Conservation (phyloP, 768 basidiomycete species). For the Tubosaeta sp. region DNA sequence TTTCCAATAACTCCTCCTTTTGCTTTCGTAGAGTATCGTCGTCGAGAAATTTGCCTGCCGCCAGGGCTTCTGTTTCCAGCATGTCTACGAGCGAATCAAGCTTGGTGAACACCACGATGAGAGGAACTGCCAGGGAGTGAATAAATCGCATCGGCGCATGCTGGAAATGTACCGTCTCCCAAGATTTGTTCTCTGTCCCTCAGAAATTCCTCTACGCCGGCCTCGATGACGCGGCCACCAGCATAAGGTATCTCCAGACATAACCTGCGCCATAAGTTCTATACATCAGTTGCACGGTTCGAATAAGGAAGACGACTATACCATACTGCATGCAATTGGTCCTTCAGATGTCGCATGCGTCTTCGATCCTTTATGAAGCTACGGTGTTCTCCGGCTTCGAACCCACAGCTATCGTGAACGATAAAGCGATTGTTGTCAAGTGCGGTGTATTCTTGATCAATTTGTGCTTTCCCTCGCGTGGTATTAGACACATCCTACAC, state of each 20-base stretch:
- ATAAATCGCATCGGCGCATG: not conserved
- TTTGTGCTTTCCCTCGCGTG: not conserved
- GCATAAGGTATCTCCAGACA: not conserved
- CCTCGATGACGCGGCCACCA: not conserved
- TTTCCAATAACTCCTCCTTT: not conserved
- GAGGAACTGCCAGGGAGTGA: not conserved
- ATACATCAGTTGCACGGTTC: too few relatives aligned
- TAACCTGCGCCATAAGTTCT: not conserved
- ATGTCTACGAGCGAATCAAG: not conserved
- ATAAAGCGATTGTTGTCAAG: not conserved
- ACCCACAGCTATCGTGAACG: not conserved
- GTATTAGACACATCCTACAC: not conserved
- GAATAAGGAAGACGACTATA: not conserved
- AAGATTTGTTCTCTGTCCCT: not conserved
- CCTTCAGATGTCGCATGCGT: not conserved
- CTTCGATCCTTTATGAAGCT: not conserved
- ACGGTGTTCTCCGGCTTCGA: not conserved
- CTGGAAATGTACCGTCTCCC: constrained; percentile 2
- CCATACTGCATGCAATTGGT: constrained; percentile 1
- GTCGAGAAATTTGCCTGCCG: not conserved
- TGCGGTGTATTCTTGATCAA: not conserved
- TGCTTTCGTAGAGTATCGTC: not conserved
- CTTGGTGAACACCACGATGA: constrained; percentile 7
- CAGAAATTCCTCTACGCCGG: not conserved
- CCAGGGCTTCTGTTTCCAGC: not conserved